Evolutionary conservation across 2,329 filamentous ascomycete species (phyloP), one percentile per base, ranked within the genome.

Genomic region (Arthroderma sp.): DNA sequence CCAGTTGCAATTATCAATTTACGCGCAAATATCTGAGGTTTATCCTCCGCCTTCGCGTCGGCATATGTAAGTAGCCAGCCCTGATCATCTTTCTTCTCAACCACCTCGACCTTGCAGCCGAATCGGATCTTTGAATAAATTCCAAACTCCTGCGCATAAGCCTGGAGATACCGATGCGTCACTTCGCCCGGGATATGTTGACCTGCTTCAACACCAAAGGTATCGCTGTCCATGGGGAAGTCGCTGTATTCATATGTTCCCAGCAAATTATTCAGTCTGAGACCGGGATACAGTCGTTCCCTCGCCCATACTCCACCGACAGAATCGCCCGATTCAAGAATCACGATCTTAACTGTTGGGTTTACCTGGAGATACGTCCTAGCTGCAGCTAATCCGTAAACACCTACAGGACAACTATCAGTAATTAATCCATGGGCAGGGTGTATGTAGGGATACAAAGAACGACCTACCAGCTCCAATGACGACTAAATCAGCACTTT

Each of bases 241-340:
- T 85, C 83, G 0, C 77, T 76, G 54, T 75, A 86, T 58, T 88
- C 81, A 52, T 80, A 85, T 0, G 77, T 81, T 2, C 83, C 82
- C 7, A 80, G 59, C 57, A 85, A 72, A 55, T 87, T 87, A 61
- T 89, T 88, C 43, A 75, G 79, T 54, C 78, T 82, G 40, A 89
- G 69, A 1, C 76, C 78, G 0, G 78, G 74, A 57, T 87, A 69
- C 0, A 85, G 62, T 1, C 81, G 72, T 33, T 81, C 67, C 45
- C 75, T 67, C 6, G 78, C 74, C 83, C 83, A 88, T 10, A 78
- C 77, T 3, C 84, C 83, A 1, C 83, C 84, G 4, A 80, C 55
- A 0, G 74, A 73, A 8, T 67, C 58, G 7, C 70, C 68, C 4
- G 68, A 62, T 39, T 85, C 81, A 29, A 83, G 62, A 6, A 85